phyloP scores from a whole-genome alignment of 371 early-diverging fungal species.

The Entomophthora muscae region DNA sequence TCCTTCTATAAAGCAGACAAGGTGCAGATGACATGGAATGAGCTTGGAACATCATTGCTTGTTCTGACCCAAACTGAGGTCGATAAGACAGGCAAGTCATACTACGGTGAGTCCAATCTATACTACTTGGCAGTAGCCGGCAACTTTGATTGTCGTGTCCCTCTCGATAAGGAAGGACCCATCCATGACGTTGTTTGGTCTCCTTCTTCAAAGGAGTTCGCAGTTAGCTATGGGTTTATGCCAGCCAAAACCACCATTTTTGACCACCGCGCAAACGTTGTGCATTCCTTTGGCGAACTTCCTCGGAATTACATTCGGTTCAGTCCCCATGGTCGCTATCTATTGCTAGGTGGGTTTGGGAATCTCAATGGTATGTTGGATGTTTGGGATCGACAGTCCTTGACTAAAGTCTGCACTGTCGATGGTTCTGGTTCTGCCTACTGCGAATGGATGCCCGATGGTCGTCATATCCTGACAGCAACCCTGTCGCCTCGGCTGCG shows the following conservation, averaged over 20 bases:
- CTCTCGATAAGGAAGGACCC: slow-evolving; percentile 72
- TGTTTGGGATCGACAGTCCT: slow-evolving; percentile 73
- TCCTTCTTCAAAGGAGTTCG: slow-evolving; percentile 87
- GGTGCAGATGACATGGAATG: slow-evolving; percentile 83
- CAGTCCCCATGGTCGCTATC: slow-evolving; percentile 73
- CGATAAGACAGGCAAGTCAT: slow-evolving; percentile 84
- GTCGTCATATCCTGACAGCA: slow-evolving; percentile 77
- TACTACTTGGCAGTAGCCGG: slow-evolving; percentile 81
- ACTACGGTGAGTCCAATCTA: slow-evolving; percentile 92
- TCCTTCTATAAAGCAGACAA: slow-evolving; percentile 88
- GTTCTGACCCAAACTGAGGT: slow-evolving; percentile 87
- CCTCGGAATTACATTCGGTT: slow-evolving; percentile 76
- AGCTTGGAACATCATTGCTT: slow-evolving; percentile 73
- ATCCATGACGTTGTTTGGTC: slow-evolving; percentile 92
- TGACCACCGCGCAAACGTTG: slow-evolving; percentile 65
- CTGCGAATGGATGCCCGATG: slow-evolving; percentile 86
- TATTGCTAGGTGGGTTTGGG: slow-evolving; percentile 86
- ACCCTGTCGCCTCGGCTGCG: slow-evolving; percentile 83
- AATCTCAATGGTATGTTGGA: slow-evolving; percentile 88
- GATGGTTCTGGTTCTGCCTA: slow-evolving; percentile 64
- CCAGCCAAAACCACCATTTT: slow-evolving; percentile 83
- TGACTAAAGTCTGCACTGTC: slow-evolving; percentile 59
- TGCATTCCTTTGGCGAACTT: slow-evolving; percentile 68
- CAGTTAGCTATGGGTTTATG: slow-evolving; percentile 88
- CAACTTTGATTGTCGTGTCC: slow-evolving; percentile 82